Percentiles rank a stretch among this genome's conserved stretches.
These are phyloP conservation scores for Waitea zeae DNA, from an alignment of 1,284 basidiomycete genomes.

Conservation along the genomic window DNA sequence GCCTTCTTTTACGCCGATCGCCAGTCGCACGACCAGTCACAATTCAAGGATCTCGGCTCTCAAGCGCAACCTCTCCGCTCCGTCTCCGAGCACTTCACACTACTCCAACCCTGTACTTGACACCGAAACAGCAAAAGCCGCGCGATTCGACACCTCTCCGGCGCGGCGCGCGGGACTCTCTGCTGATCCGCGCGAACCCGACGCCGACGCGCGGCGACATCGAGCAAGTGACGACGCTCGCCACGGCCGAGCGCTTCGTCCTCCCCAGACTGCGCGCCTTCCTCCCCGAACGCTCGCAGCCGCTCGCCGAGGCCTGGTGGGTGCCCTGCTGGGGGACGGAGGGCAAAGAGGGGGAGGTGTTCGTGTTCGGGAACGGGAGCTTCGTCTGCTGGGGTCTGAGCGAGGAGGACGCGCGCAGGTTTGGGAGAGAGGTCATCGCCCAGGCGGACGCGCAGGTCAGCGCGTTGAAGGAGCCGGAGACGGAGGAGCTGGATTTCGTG, in stretches of 20 bases:
- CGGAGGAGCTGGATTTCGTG: slow-evolving; percentile 82
- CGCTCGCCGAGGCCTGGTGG: slow-evolving; percentile 63
- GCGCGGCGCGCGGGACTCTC: slow-evolving; percentile 50
- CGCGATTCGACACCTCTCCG: slow-evolving; percentile 63
- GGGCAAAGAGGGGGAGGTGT: slow-evolving; percentile 66
- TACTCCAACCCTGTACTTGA: too few species aligned
- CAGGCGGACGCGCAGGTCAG: slow-evolving; percentile 40
- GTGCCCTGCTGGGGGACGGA: slow-evolving; percentile 38
- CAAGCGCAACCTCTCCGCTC: too few species aligned
- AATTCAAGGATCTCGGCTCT: too few species aligned
- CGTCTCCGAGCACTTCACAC: too few species aligned
- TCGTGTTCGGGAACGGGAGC: slow-evolving; percentile 73
- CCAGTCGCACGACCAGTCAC: too few species aligned
- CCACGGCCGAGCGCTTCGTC: slow-evolving; percentile 61
- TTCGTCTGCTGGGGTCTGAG: slow-evolving; percentile 80
- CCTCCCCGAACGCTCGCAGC: slow-evolving; percentile 33
- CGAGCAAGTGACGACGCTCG: slow-evolving; percentile 53
- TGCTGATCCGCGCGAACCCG: slow-evolving; percentile 62
- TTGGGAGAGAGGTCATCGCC: slow-evolving; percentile 46
- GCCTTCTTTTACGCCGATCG: too few species aligned
- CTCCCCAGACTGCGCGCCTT: slow-evolving; percentile 35
- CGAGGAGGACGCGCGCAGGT: slow-evolving; percentile 60
- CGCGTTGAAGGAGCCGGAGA: slow-evolving; percentile 54
- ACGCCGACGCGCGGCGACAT: slow-evolving; percentile 64
- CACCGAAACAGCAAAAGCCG: too few species aligned